Base-by-base conservation (phyloP, 371 early-diverging fungal genomes). In the Mortierella sp. region DNA sequence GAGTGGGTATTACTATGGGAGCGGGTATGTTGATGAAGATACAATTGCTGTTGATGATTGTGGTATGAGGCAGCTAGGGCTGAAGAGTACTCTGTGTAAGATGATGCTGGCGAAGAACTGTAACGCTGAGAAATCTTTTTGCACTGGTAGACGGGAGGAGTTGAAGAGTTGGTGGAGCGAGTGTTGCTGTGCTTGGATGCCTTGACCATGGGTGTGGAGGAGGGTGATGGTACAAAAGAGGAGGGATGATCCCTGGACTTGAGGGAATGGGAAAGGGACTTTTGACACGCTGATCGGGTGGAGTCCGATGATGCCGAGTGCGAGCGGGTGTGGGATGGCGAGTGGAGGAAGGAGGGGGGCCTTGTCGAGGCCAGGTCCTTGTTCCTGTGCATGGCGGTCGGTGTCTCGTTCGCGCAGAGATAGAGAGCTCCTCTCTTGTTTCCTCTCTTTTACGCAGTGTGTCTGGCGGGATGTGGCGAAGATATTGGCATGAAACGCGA, bases 81-180 rank as follows among this genome's bases (percentile, higher is more conserved):
- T 23, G 72, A 65, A 18, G 72, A 71, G 54, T 71, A 71, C 21
- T 50, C 60, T 16, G 72, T 42, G 53, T 71, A 71, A 12, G 72
- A 71, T 0, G 72, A 71, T 16, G 64, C 56, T 12, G 57, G 46
- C 3, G 65, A 65, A 27, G 71, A 31, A 18, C 60, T 45, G 48
- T 65, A 71, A 2, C 72, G 55, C 16, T 61, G 65, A 2, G 66
- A 65, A 53, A 65, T 56, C 18, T 58, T 50, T 28, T 65, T 71
- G 54, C 39, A 56, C n/a, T 71, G 61, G 31, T 71, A 71, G n/a
- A 59, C 70, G 12, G 70, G 59, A 19, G 63, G 53, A 9, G 53
- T n/a, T 18, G 52, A 58, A 26, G 38, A 23, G n/a, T 28, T 43
- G 45, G 54, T 3, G 4, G 45, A 9, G 45, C 45, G 5, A 23